Base-by-base conservation (phyloP, 495 filamentous ascomycete genomes). In the Neurospora sp. region DNA sequence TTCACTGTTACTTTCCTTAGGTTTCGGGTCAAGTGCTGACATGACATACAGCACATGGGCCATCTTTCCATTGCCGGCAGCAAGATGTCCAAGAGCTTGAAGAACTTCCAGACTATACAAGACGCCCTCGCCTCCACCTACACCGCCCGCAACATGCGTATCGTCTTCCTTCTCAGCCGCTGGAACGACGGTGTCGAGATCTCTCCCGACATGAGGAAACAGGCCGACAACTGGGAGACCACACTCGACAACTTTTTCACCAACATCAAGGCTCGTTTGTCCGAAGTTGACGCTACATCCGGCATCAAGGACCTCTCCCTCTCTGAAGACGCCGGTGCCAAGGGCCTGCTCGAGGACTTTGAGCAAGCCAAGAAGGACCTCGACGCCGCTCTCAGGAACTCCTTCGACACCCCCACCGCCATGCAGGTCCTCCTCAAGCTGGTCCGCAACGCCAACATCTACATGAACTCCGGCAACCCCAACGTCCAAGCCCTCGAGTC, bases 31-130 rank as follows among this genome's bases (percentile, higher is more conserved):
- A 24, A 24, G 0, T 15, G 28, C 37, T 59, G 13, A 59, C 48
- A 17, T 7, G 1, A 1, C 28, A 17, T 36, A 42, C 43, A 79
- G 74, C 95, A 98, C 80, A 97, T 96, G 92, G 95, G 95, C 8
- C 95, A 99, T 80, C 83, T 98, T 62, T 92, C 90, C 28, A 98
- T 99, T 72, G 86, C 90, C 42, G 95, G 96, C 0, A 91, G 89
- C 7, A 99, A 99, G 80, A 99, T 99, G 96, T 93, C 90, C 69
- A 98, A 98, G 82, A 92, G 89, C 7, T 80, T 98, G 72, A 98
- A 99, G 85, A 99, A 98, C 82, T 99, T 98, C 81, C 93, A 92
- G n/a, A 97, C 96, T 0, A 97, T 99, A 74, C 88, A 92, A 10
- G 92, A 96, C 76, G 94, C 94, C 0, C 84, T 99, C 1, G 86